phyloP scores from a whole-genome alignment of 192 early-diverging fungal species.

The Allomyces macrogynus region DNA sequence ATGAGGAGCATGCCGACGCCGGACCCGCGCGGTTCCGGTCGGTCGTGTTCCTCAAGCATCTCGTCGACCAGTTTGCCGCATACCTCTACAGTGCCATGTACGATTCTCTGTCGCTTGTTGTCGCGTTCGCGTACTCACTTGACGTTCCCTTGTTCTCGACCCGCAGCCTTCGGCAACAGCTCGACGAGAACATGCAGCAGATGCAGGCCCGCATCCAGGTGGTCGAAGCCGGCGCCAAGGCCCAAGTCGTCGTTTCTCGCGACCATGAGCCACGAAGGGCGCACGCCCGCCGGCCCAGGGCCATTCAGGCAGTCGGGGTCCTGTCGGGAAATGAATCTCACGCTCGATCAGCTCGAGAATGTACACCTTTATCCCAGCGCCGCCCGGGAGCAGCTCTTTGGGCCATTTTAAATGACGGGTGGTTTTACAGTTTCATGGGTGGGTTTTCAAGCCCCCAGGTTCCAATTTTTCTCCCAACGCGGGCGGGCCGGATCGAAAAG shows the following conservation, averaged over 20 bases:
- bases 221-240: too few species aligned
- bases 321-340: neutral
- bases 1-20: neutral
- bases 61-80: neutral
- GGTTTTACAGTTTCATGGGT: neutral
- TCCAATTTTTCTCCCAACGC: too few species aligned
- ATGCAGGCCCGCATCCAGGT: too few species aligned
- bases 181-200: too few species aligned
- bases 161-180: too few species aligned
- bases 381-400: neutral
- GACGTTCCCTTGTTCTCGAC: too few species aligned
- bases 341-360: neutral
- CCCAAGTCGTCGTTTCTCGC: neutral
- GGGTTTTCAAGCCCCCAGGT: too few species aligned
- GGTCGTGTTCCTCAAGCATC: neutral
- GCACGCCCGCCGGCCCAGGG: neutral
- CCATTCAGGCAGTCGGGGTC: neutral
- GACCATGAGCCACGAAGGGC: neutral
- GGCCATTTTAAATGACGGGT: neutral
- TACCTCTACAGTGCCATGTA: neutral
- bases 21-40: too few species aligned
- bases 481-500: too few species aligned
- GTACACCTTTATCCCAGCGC: neutral
- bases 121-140: too few species aligned
- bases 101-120: neutral